These are phyloP conservation scores for Hypholoma sublateritium DNA, from an alignment of 768 basidiomycete species.

Conservation along the genomic window DNA sequence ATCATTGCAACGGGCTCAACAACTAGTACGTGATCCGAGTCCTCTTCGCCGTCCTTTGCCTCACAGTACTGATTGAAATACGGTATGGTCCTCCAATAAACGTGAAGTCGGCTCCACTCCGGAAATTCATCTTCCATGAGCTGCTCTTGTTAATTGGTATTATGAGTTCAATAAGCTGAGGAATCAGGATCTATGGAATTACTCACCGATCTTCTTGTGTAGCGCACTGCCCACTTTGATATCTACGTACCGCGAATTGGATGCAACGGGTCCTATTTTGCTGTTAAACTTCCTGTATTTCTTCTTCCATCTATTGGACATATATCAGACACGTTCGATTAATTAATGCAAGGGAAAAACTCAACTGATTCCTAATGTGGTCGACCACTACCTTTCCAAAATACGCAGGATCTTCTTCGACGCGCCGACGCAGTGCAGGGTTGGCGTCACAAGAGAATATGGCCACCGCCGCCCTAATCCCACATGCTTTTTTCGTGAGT, in stretches of 20 bases:
- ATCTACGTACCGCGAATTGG: background rate
- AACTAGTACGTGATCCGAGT: background rate
- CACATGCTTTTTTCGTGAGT: background rate
- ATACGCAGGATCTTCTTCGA: background rate
- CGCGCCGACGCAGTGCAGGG: background rate
- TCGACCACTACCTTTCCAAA: background rate
- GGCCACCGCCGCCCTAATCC: background rate
- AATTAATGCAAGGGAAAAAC: too few relatives aligned
- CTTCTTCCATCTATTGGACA: background rate
- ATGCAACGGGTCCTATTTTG: background rate
- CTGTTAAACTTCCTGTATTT: background rate
- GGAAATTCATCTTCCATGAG: background rate
- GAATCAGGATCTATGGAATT: background rate
- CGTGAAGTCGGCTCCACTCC: background rate
- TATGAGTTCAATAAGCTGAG: background rate
- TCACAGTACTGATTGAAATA: background rate
- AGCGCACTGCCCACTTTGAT: background rate
- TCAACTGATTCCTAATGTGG: background rate
- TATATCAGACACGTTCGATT: too few relatives aligned
- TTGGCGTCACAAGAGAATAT: background rate
- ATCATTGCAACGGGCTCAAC: background rate
- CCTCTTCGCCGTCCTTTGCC: background rate
- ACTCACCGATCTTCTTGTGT: background rate
- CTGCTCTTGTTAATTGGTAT: background rate
- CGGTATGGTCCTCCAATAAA: background rate